Conservation (phyloP, 2,329 filamentous ascomycete genomes). For the Beauveria asiatica region DNA sequence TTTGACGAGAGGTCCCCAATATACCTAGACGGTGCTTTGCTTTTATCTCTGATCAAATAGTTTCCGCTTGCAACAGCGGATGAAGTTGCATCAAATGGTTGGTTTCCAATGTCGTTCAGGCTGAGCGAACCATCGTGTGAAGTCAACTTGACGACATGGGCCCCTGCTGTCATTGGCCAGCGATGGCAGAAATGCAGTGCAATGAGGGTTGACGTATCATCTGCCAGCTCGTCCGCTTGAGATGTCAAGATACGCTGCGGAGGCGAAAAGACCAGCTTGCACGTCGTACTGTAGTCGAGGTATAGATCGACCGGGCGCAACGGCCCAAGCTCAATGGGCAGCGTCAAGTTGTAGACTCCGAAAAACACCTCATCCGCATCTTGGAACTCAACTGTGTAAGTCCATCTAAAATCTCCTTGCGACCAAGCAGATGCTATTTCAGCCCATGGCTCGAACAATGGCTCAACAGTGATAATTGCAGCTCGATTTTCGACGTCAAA, state of each 20-base stretch:
- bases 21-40: constrained; percentile 32
- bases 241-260: constrained; percentile 14
- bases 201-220: constrained; percentile 39
- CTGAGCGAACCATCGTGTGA: constrained; percentile 19
- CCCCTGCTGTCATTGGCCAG: constrained; percentile 28
- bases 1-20: constrained; percentile 33
- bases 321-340: constrained; percentile 35
- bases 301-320: constrained; percentile 31
- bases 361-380: constrained; percentile 16
- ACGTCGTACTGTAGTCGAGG: constrained; percentile 27
- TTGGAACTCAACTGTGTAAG: not conserved
- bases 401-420: not conserved
- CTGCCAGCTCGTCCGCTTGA: constrained; percentile 17
- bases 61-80: constrained; percentile 15
- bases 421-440: constrained; percentile 36
- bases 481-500: constrained; percentile 30
- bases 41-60: constrained; percentile 33
- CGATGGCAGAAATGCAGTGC: constrained; percentile 41
- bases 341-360: constrained; percentile 32
- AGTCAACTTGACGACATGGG: constrained; percentile 36
- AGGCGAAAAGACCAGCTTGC: constrained; percentile 22
- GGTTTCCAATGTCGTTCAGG: constrained; percentile 23
- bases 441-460: constrained; percentile 39
- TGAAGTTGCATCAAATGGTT: constrained; percentile 18
- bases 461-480: constrained; percentile 26